Percentiles rank a stretch among this genome's conserved stretches.
These are phyloP conservation scores for Hyaloscypha variabilis DNA, from an alignment of 495 filamentous ascomycete species.

Conservation along the genomic window DNA sequence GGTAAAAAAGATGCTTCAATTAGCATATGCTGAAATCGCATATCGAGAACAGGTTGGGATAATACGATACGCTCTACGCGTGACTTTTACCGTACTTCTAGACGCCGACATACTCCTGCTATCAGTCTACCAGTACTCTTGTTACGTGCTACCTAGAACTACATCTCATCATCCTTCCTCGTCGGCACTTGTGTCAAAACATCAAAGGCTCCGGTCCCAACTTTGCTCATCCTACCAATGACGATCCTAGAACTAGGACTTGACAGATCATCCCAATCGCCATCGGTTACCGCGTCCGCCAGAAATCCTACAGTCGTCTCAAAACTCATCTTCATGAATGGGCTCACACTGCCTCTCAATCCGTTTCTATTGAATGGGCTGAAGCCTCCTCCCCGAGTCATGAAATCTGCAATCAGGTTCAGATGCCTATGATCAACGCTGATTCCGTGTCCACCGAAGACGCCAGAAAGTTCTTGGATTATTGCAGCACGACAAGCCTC, in stretches of 20 bases:
- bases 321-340: slow-evolving; percentile 98
- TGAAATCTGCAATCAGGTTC: slow-evolving; percentile 94
- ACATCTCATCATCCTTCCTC: slow-evolving; percentile 19
- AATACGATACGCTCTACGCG: too few relatives aligned
- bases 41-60: too few relatives aligned
- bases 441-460: slow-evolving; percentile 93
- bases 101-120: neutral
- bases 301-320: slow-evolving; percentile 95
- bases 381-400: slow-evolving; percentile 89
- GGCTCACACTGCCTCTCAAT: slow-evolving; percentile 77
- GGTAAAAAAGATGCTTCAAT: too few relatives aligned
- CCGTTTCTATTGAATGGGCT: slow-evolving; percentile 90
- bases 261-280: slow-evolving; percentile 85
- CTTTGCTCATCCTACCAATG: slow-evolving; percentile 74
- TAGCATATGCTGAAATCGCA: too few relatives aligned
- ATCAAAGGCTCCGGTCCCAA: slow-evolving; percentile 93
- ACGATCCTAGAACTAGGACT: slow-evolving; percentile 89
- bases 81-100: neutral
- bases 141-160: neutral
- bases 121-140: neutral
- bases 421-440: slow-evolving; percentile 89
- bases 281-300: slow-evolving; percentile 85
- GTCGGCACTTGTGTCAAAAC: slow-evolving; percentile 55
- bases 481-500: slow-evolving; percentile 89
- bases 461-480: slow-evolving; percentile 80